Evolutionary conservation across 2,329 filamentous ascomycete species (phyloP), one percentile per base, ranked within the genome.

Genomic region (Escovopsis sp.): DNA sequence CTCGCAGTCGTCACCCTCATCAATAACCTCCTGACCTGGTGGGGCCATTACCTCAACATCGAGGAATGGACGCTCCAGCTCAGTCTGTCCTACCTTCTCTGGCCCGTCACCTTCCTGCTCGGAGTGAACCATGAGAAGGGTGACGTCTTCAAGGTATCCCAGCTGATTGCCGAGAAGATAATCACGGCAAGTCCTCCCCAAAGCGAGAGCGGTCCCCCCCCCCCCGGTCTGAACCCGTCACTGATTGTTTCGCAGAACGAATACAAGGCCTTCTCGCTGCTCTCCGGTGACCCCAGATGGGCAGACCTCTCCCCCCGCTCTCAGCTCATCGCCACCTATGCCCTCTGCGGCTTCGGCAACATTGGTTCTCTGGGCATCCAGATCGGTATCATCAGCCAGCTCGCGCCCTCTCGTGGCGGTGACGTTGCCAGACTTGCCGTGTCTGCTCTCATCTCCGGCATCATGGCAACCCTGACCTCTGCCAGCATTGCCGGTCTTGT

Each of bases 321-420:
- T 23, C 71, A 72, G 38, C 72, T 94, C 50, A 93, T 94, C 55
- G 84, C 82, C 38, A 93, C 85, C 40, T 94, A 94, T 57, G 83
- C 84, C 18, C 73, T 88, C 49, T 93, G 85, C 62, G 77, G 77
- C 26, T 86, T 86, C 58, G 87, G 85, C 48, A 94, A 94, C 66
- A 82, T 94, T 51, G 82, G 83, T 42, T 89, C 85, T 28, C 73
- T 94, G 39, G 86, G 86, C 58, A 89, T 86, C 43, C 86, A 94
- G 63, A 91, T 94, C 47, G 86, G 86, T 67, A 85, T 93, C 45
- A 71, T 94, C 41, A 76, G 81, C 4, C 85, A 93, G 64, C 75
- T 94, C 47, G 80, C 84, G 0, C 85, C 86, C 1, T 69, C 70
- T 4, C 76, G 85, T 37, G 72, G 75, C 33, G 83, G 80, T 45